These are phyloP conservation scores for Taxawa tesnikishii DNA, from an alignment of 2,329 filamentous ascomycete species.

Conservation along the genomic window DNA sequence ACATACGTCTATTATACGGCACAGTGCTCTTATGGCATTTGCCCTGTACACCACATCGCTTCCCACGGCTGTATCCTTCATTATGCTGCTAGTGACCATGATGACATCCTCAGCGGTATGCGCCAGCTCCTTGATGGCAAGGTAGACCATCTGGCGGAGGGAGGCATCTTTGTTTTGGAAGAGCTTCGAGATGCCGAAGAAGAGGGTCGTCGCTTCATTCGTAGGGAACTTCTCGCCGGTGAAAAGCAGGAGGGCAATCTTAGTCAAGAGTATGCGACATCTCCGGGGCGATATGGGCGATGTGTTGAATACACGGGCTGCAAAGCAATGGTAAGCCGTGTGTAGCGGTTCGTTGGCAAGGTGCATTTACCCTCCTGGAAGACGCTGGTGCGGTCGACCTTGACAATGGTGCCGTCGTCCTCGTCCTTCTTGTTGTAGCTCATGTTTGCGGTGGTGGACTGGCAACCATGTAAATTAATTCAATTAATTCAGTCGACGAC, in stretches of 20 bases:
- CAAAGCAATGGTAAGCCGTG: conserved; percentile 9
- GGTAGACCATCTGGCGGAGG: conserved; percentile 95
- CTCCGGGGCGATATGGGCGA: conserved; percentile 92
- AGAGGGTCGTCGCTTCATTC: conserved; percentile 93
- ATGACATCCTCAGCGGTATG: conserved; percentile 96
- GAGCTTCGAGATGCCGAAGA: conserved; percentile 97
- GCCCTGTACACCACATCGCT: conserved; percentile 89
- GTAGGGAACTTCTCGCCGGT: conserved; percentile 95
- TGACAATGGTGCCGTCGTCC: conserved; percentile 89
- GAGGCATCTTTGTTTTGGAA: conserved; percentile 99
- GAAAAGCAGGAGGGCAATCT: conserved; percentile 91
- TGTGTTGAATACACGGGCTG: conserved; percentile 94
- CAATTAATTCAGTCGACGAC: background rate
- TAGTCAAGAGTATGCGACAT: conserved; percentile 95
- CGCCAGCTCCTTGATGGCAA: conserved; percentile 95
- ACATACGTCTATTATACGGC: conserved; percentile 88
- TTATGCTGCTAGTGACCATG: conserved; percentile 98
- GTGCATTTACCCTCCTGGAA: conserved; percentile 82
- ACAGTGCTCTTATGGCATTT: conserved; percentile 90
- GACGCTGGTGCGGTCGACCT: conserved; percentile 93
- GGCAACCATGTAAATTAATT: background rate
- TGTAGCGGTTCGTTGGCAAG: conserved; percentile 4
- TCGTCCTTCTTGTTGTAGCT: conserved; percentile 99
- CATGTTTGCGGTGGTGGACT: conserved; percentile 41
- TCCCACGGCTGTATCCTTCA: conserved; percentile 96